Conservation (phyloP, 768 basidiomycete genomes). For the Mycena epipterygia region DNA sequence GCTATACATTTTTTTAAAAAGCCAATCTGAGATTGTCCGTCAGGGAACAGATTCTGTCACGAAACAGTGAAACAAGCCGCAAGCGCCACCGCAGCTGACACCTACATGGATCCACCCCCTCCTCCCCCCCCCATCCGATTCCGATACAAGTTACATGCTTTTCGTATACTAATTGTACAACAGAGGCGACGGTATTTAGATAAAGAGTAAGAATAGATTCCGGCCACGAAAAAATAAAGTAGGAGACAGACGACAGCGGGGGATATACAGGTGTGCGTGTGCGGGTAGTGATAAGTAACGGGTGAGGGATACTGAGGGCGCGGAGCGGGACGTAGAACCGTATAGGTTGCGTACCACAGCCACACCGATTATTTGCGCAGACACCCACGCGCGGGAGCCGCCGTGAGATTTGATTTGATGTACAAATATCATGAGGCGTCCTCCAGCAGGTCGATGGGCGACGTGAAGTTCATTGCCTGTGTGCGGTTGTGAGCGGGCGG, state of each 20-base stretch:
- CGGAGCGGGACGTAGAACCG: too few relatives aligned
- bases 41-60: too few relatives aligned
- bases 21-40: too few relatives aligned
- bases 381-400: background rate
- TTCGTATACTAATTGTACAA: constrained; percentile 20
- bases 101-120: too few relatives aligned
- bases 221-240: background rate
- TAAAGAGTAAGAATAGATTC: constrained; percentile 20
- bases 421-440: constrained; percentile 16
- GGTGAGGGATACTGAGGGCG: too few relatives aligned
- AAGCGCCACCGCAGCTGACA: too few relatives aligned
- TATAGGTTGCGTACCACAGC: too few relatives aligned
- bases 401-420: background rate
- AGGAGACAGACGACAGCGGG: background rate
- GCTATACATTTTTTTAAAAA: too few relatives aligned
- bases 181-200: constrained; percentile 10
- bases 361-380: background rate
- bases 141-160: background rate
- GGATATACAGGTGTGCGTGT: background rate
- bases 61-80: too few relatives aligned
- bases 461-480: constrained; percentile 59
- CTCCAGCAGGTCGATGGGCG: constrained; percentile 51
- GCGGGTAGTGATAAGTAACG: too few relatives aligned
- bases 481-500: constrained; percentile 11
- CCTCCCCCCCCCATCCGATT: too few relatives aligned